Evolutionary conservation across 208 protist genomes (phyloP).

Genomic region (Eutreptiella sp.): DNA sequence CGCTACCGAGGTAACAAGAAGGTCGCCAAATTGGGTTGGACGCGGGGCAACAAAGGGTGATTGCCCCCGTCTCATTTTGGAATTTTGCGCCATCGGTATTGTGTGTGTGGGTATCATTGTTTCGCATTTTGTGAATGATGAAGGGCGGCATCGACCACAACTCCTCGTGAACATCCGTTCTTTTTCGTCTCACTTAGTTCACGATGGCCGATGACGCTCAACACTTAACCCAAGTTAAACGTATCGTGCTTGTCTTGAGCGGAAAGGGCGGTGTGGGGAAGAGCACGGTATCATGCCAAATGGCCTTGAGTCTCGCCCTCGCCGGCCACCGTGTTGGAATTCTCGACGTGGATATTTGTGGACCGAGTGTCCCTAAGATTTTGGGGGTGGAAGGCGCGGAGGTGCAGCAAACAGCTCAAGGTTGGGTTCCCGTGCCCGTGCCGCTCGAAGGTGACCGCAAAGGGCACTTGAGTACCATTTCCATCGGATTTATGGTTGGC

Average conservation of each 20-base stretch:
- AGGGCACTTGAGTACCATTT: constrained; percentile 74
- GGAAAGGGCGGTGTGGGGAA: constrained; percentile 99
- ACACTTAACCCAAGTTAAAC: too few relatives aligned
- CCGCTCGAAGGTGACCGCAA: constrained; percentile 10
- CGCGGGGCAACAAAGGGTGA: too few relatives aligned
- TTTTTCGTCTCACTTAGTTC: too few relatives aligned
- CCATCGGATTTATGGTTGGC: constrained; percentile 93
- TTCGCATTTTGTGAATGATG: too few relatives aligned
- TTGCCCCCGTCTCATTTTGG: too few relatives aligned
- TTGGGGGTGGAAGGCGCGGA: constrained; percentile 85
- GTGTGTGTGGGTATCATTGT: too few relatives aligned
- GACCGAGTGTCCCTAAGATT: constrained; percentile 88
- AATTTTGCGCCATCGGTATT: too few relatives aligned
- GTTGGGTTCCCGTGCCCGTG: constrained; percentile 70
- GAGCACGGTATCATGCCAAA: constrained; percentile 92
- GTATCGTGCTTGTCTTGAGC: constrained; percentile 97
- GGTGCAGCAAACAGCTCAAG: constrained; percentile 65
- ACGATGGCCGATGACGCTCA: too few relatives aligned
- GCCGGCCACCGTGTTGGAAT: constrained; percentile 60
- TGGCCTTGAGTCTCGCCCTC: constrained; percentile 82
- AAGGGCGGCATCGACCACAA: too few relatives aligned
- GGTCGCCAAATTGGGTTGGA: too few relatives aligned
- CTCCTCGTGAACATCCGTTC: too few relatives aligned
- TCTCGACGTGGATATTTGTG: constrained; percentile 84
- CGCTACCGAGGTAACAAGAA: too few relatives aligned